Evolutionary conservation across 495 filamentous ascomycete genomes (phyloP), one percentile per base, ranked within the genome.

Genomic region (Xylaria scruposa): DNA sequence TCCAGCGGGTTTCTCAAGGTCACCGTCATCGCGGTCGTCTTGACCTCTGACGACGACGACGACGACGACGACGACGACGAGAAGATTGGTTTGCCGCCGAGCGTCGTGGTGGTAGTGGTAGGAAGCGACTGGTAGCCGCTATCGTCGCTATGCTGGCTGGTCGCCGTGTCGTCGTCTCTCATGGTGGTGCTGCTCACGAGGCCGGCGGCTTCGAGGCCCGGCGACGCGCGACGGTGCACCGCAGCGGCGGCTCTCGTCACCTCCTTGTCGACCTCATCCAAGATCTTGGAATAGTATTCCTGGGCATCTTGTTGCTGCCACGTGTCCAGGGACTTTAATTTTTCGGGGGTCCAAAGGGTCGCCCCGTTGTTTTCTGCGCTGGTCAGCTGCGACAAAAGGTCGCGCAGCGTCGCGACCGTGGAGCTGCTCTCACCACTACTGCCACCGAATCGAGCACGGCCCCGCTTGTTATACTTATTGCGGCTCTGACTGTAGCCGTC

Each of bases 221-320:
- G 60, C 63, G 80, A 71, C 63, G 80, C 71, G 53, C 81, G 80
- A 72, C 82, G 75, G 21, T 83, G 81, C 3, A 81, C 81, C 42
- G 72, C 71, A 8, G 84, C 78, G 26, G 84, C 78, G 26, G 83
- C 86, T 61, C 85, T 85, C 21, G 82, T 79, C 33, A 92, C 83
- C 73, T 97, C 94, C 74, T 91, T 91, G 74, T 98, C 94, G 54
- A 99, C 82, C 72, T 95, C 90, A 63, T 95, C 93, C 67, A 97
- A 84, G 31, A 99, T 83, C 75, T 95, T 97, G 21, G 94, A 94
- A 68, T 93, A 97, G 78, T 97, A 99, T 79, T 99, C 97, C 80
- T 99, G 97, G 6, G 97, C 97, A 83, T 99, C 97, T 77, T 99
- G 97, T 76, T 99, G 97, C 79, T 97, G 91, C 91, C 92, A 96